These are phyloP conservation scores for Trametes polyzona DNA, from an alignment of 1,284 basidiomycete genomes.

Conservation along the genomic window DNA sequence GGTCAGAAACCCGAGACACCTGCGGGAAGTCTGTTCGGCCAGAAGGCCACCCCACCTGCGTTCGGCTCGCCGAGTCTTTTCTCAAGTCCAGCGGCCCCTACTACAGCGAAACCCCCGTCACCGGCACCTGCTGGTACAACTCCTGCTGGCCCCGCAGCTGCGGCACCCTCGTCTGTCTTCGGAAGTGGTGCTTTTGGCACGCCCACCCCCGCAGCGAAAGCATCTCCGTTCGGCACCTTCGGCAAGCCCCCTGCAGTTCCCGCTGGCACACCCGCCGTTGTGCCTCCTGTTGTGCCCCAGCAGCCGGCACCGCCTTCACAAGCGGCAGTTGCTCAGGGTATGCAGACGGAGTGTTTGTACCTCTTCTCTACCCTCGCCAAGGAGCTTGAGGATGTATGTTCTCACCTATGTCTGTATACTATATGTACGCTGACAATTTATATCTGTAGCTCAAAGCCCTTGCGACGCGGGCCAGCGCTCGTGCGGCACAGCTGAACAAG, in stretches of 20 bases:
- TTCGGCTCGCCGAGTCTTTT: constrained; percentile 2
- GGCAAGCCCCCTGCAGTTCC: background rate
- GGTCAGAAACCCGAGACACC: constrained; percentile 9
- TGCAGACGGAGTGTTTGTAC: constrained; percentile 61
- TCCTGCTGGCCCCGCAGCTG: background rate
- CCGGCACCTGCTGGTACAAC: background rate
- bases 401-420: background rate
- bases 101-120: constrained; percentile 1
- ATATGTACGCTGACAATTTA: constrained; percentile 4
- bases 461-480: constrained; percentile 38
- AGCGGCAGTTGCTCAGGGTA: constrained; percentile 50
- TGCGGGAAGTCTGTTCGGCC: constrained; percentile 12
- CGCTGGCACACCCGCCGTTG: background rate
- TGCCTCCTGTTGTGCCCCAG: background rate
- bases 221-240: background rate
- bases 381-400: constrained; percentile 59
- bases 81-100: constrained; percentile 14
- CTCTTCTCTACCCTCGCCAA: constrained; percentile 47
- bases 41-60: constrained; percentile 2
- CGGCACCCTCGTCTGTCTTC: background rate
- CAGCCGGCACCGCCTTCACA: background rate
- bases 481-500: constrained; percentile 15
- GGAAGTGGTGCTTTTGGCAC: background rate
- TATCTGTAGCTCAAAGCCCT: constrained; percentile 45
- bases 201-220: background rate